These are phyloP conservation scores for Backusella circina DNA, from an alignment of 192 early-diverging fungal genomes.

Conservation along the genomic window DNA sequence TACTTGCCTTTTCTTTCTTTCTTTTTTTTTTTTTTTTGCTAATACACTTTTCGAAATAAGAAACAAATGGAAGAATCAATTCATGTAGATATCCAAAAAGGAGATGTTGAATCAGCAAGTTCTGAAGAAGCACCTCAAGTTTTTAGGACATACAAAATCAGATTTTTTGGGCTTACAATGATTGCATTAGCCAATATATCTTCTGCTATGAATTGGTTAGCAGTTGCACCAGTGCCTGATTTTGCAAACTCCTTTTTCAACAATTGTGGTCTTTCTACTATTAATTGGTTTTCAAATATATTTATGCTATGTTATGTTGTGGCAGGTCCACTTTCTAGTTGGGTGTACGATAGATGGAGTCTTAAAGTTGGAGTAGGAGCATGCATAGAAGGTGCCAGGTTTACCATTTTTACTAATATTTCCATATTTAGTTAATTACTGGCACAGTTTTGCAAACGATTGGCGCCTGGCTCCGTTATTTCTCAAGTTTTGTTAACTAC, in stretches of 20 bases:
- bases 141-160: conserved; percentile 34
- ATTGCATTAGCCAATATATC: conserved; percentile 40
- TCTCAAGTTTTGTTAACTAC: conserved; percentile 34
- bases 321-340: conserved; percentile 37
- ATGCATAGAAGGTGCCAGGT: too few species aligned
- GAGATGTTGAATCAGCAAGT: background rate
- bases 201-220: conserved; percentile 41
- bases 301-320: conserved; percentile 45
- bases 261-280: conserved; percentile 17
- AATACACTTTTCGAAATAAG: too few species aligned
- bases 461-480: conserved; percentile 46
- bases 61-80: background rate
- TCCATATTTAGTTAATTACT: conserved; percentile 21
- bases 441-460: conserved; percentile 38
- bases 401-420: too few species aligned
- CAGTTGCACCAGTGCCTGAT: conserved; percentile 39
- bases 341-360: conserved; percentile 37
- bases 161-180: conserved; percentile 43
- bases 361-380: conserved; percentile 39
- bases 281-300: conserved; percentile 43
- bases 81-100: background rate
- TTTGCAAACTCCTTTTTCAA: conserved; percentile 35
- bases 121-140: background rate
- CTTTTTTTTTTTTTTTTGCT: too few species aligned
- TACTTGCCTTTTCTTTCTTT: too few species aligned